A percentile compares a stretch with the other conserved stretches of the same genome.
Evolutionary conservation across 257 asterid genomes (phyloP).

Genomic region (Anisodus tanguticus): DNA sequence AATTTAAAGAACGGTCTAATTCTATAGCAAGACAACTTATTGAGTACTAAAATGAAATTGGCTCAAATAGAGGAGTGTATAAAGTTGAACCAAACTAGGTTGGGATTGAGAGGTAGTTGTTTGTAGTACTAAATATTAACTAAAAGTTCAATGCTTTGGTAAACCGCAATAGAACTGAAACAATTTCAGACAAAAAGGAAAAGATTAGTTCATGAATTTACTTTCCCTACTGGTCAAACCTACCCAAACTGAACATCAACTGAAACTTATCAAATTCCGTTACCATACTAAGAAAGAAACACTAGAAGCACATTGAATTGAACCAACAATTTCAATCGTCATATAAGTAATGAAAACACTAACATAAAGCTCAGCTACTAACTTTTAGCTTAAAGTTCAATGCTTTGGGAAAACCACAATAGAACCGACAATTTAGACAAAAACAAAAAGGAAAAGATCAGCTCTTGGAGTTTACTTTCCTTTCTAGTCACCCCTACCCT

Average conservation of each 20-base stretch:
- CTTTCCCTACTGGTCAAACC: background rate
- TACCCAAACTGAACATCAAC: slow-evolving; percentile 10
- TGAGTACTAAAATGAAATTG: background rate
- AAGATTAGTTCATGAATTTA: background rate
- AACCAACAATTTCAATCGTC: background rate
- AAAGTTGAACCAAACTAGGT: slow-evolving; percentile 7
- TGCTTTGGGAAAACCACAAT: background rate
- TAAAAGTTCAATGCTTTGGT: slow-evolving; percentile 22
- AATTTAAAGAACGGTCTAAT: slow-evolving; percentile 3
- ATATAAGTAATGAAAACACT: background rate
- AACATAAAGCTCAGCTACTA: background rate
- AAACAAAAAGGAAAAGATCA: slow-evolving; percentile 12
- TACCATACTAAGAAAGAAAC: background rate
- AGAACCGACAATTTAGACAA: background rate
- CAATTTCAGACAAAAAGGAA: slow-evolving; percentile 2
- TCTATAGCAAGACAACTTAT: background rate
- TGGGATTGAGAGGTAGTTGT: background rate
- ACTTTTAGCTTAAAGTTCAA: background rate
- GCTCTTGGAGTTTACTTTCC: background rate
- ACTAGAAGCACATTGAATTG: background rate
- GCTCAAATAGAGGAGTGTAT: slow-evolving; percentile 8
- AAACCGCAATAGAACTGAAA: background rate
- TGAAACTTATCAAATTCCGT: background rate
- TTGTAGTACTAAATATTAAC: background rate
- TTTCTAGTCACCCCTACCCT: background rate